Evolutionary conservation across 768 basidiomycete species (phyloP), one percentile per base, ranked within the genome.

Genomic region (Lactarius hengduanensis): DNA sequence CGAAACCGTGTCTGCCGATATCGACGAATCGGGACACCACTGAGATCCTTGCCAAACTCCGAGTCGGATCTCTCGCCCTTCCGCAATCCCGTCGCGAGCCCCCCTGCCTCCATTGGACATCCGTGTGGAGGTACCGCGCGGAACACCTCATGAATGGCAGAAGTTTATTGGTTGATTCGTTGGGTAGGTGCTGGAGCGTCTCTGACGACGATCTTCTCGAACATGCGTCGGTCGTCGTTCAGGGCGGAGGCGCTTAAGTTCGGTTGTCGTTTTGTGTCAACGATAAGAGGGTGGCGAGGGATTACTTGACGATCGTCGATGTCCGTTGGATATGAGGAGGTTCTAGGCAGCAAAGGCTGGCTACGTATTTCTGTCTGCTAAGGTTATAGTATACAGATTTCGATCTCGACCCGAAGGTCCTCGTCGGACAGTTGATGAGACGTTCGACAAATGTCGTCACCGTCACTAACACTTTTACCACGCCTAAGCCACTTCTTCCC

Each of bases 131-230:
- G 32, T 38, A 38, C 36, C 36, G 36, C 11, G 55, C 81, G 83
- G 78, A 98, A 98, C 56, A 98, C 92, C 45, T 90, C 86, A 66
- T 83, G 73, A 96, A 97, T 66, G 94, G 91, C 38, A 99, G 83
- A 28, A 98, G 81, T 70, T 98, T 97, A 73, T 34, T 9, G 34
- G 34, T 10, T 34, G 34, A 34, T 79, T 98, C 97, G 69, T 98
- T 98, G 41, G 98, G 83, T 62, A 98, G 82, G 28, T 98, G 79
- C 73, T 98, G 98, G 84, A 22, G 98, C 97, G 76, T 97, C 98
- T 90, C 98, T 98, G 70, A 98, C 95, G 68, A 99, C 98, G 78
- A 98, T 98, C 76, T 98, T 96, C 74, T 94, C 91, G 86, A 98
- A 98, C 63, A 92, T 86, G 53, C 88, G 84, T 54, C 92, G 87